Base-by-base conservation (phyloP, 2,329 filamentous ascomycete genomes). In the Aspergillus sp. region DNA sequence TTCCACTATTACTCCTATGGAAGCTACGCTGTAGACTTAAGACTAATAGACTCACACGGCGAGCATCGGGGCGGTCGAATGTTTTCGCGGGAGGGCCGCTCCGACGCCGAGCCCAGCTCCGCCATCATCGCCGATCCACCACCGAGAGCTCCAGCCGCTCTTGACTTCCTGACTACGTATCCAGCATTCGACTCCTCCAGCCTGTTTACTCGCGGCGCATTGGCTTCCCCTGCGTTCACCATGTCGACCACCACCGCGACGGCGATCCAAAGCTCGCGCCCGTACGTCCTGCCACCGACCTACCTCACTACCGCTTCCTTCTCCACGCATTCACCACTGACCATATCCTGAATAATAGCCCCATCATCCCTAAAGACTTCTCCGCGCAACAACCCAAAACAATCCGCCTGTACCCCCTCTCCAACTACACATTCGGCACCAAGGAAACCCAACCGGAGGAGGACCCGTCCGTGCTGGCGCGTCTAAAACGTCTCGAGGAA, bases 391-490 rank as follows among this genome's bases (percentile, higher is more conserved):
- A 99, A 78, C 92, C 94, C 36, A 82, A 88, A 69, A 95, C 92
- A 2, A 93, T 99, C 72, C 91, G 91, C 56, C 86, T 99, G 25
- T 98, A 93, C 74, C 95, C 95, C 36, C 86, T 99, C 52, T 97
- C 92, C 68, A 99, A 98, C 84, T 99, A 99, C 83, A 98, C 95
- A 23, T 98, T 99, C 72, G 94, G 94, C 64, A 96, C 96, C 63
- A 99, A 99, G 80, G 95, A 98, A 82, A 96, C 91, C 21, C 95
- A 99, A 76, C 95, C 94, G 2, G 95, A 99, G 79, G 95, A 99
- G 79, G 95, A 99, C 72, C 93, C 94, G 0, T 97, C 92, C 0
- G 95, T 99, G 2, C 87, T 97, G 59, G 93, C 95, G 59, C 90
- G 95, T 2, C 83, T 99, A 66, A 93, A 94, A 81, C 89, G 95